phyloP scores from a whole-genome alignment of 148 eudicot species.

The Fagopyrum homotropicum region DNA sequence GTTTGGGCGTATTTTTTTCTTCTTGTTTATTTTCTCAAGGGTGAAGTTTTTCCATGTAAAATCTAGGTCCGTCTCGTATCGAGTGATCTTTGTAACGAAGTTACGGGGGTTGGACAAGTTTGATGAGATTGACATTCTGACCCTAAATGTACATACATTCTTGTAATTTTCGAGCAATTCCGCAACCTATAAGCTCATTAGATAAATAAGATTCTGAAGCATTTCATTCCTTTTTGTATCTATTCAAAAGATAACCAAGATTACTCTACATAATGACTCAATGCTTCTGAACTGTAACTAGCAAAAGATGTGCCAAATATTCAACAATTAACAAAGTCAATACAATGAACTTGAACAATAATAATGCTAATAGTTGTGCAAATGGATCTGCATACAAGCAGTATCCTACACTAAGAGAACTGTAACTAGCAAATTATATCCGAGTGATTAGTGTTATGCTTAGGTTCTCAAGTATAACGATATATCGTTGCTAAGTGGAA shows the following conservation, averaged over 20 bases:
- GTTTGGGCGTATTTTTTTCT: too few relatives aligned
- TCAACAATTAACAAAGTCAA: too few relatives aligned
- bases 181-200: slow-evolving; percentile 29
- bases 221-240: too few relatives aligned
- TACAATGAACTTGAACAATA: too few relatives aligned
- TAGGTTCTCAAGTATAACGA: too few relatives aligned
- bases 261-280: neutral
- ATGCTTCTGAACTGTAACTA: neutral
- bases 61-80: slow-evolving; percentile 37
- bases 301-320: too few relatives aligned
- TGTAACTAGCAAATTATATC: too few relatives aligned
- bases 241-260: neutral
- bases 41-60: slow-evolving; percentile 42
- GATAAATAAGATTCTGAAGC: neutral
- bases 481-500: too few relatives aligned
- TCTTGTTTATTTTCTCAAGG: slow-evolving; percentile 23
- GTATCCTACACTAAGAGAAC: too few relatives aligned
- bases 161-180: slow-evolving; percentile 42
- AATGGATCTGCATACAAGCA: too few relatives aligned
- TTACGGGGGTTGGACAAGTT: slow-evolving; percentile 48
- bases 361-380: too few relatives aligned
- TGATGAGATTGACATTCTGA: slow-evolving; percentile 51
- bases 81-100: slow-evolving; percentile 45
- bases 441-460: too few relatives aligned
- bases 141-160: slow-evolving; percentile 47